Conservation (phyloP, 2,329 filamentous ascomycete genomes). For the Botrytis fragariae region DNA sequence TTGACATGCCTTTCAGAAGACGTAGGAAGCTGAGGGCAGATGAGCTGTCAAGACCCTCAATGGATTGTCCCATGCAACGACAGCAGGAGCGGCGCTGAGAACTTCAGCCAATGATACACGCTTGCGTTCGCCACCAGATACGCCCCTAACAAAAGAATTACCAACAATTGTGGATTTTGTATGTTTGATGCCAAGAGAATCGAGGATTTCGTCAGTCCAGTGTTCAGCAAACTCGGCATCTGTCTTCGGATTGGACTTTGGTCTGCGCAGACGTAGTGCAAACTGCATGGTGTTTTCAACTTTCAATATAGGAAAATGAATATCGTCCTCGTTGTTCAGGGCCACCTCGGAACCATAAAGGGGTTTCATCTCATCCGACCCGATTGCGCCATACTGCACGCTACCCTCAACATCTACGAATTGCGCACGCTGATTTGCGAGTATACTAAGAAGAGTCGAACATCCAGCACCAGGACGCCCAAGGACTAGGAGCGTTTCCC, state of each 20-base stretch:
- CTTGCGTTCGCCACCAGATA: conserved; percentile 60
- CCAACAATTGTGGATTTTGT: conserved; percentile 54
- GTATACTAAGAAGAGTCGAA: conserved; percentile 68
- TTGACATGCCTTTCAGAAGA: conserved; percentile 59
- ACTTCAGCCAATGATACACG: conserved; percentile 57
- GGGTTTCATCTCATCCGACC: conserved; percentile 42
- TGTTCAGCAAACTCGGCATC: conserved; percentile 46
- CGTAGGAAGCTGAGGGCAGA: conserved; percentile 64
- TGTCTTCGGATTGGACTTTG: conserved; percentile 46
- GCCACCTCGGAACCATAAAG: conserved; percentile 55
- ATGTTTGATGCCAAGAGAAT: conserved; percentile 49
- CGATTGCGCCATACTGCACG: conserved; percentile 52
- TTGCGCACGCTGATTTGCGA: conserved; percentile 62
- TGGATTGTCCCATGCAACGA: conserved; percentile 66
- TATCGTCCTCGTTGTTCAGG: conserved; percentile 52
- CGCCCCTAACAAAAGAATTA: conserved; percentile 60
- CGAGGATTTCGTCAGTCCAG: conserved; percentile 32
- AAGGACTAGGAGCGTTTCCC: conserved; percentile 70
- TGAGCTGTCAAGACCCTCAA: conserved; percentile 65
- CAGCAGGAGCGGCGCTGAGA: conserved; percentile 36
- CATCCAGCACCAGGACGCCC: conserved; percentile 68
- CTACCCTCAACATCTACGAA: conserved; percentile 58
- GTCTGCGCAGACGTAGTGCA: conserved; percentile 55
- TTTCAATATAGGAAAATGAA: conserved; percentile 51
- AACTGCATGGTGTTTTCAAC: conserved; percentile 53